Evolutionary conservation across 805 yeast species (phyloP).

Genomic region (Metschnikowia hibisci): DNA sequence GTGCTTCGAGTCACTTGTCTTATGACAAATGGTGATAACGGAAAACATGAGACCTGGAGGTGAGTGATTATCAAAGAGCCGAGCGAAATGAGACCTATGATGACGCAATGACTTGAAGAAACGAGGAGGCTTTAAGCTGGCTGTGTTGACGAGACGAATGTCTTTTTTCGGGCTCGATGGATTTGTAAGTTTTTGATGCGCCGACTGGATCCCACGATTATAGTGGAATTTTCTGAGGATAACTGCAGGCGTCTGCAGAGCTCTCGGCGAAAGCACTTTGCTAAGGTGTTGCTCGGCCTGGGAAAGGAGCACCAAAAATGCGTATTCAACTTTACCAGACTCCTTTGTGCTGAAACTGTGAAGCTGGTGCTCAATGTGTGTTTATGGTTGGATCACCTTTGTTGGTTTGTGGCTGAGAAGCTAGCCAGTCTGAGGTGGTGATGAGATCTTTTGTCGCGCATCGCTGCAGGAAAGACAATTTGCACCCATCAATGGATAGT

Average conservation of each 20-base stretch:
- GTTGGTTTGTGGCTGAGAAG: too few species aligned
- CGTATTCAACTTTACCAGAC: neutral
- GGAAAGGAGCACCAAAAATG: neutral
- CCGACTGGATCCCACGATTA: neutral
- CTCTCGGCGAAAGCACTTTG: constrained; percentile 5
- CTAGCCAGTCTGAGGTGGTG: too few species aligned
- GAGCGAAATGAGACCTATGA: constrained; percentile 7
- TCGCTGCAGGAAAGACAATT: too few species aligned
- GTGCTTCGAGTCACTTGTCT: constrained; percentile 49
- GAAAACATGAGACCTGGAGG: constrained; percentile 39
- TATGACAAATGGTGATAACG: constrained; percentile 50
- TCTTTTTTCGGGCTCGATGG: neutral
- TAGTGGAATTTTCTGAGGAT: constrained; percentile 1
- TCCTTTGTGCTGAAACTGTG: neutral
- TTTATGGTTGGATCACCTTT: too few species aligned
- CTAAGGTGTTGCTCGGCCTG: neutral
- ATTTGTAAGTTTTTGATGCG: neutral
- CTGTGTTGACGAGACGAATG: neutral
- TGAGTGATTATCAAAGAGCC: constrained; percentile 5
- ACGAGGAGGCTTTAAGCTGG: constrained; percentile 8
- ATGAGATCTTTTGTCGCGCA: too few species aligned
- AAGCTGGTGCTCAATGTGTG: too few species aligned
- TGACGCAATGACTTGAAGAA: constrained; percentile 10
- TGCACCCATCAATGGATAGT: too few species aligned
- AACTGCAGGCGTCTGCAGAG: constrained; percentile 5